Evolutionary conservation across 768 basidiomycete genomes (phyloP).

Genomic region (Aureoboletus auriporus): DNA sequence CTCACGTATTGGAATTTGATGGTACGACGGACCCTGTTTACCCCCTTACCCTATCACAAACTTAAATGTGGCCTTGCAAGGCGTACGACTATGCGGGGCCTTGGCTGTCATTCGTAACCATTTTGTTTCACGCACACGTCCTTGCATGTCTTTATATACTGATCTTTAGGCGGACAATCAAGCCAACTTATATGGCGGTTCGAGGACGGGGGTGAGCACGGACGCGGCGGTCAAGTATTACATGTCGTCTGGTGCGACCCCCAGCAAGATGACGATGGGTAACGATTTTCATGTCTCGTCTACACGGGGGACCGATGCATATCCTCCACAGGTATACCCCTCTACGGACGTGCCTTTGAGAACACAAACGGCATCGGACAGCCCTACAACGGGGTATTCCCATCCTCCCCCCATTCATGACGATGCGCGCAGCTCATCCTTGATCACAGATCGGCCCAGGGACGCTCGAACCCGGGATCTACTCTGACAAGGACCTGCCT

Average conservation of each 20-base stretch:
- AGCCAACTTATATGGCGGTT: constrained; percentile 68
- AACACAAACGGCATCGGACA: constrained; percentile 62
- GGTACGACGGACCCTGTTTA: constrained; percentile 35
- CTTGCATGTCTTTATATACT: background rate
- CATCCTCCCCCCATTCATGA: background rate
- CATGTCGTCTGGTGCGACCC: constrained; percentile 53
- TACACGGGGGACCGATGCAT: background rate
- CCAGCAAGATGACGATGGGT: constrained; percentile 67
- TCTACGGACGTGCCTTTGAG: constrained; percentile 79
- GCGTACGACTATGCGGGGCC: constrained; percentile 77
- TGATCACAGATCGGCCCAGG: constrained; percentile 59
- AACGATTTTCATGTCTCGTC: background rate
- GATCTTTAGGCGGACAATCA: constrained; percentile 42
- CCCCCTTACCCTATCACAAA: background rate
- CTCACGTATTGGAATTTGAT: constrained; percentile 81
- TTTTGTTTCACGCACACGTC: constrained; percentile 23
- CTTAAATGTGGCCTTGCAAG: constrained; percentile 29
- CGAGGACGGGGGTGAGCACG: constrained; percentile 60
- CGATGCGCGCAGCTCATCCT: background rate
- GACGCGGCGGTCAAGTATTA: constrained; percentile 65
- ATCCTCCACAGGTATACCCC: constrained; percentile 53
- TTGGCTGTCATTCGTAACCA: constrained; percentile 57
- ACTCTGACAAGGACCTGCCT: constrained; percentile 75
- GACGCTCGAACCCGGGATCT: constrained; percentile 36
- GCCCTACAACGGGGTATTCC: constrained; percentile 63